These are phyloP conservation scores for Lactarius psammicola DNA, from an alignment of 768 basidiomycete genomes.

Conservation along the genomic window DNA sequence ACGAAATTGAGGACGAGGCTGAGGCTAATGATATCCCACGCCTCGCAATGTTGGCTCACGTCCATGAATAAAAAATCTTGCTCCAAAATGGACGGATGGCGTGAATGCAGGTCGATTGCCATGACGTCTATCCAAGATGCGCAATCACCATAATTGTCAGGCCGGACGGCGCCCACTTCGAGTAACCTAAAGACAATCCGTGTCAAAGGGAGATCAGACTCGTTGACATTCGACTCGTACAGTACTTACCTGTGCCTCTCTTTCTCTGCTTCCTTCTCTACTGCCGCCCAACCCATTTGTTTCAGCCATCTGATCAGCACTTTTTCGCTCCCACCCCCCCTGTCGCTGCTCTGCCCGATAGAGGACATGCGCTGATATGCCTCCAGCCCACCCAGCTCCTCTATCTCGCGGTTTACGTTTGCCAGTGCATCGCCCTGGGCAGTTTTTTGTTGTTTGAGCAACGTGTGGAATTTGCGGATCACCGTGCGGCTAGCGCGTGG, in stretches of 20 bases:
- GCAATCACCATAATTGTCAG: slow-evolving; percentile 72
- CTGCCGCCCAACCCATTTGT: slow-evolving; percentile 40
- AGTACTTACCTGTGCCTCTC: slow-evolving; percentile 41
- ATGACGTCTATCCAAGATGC: slow-evolving; percentile 67
- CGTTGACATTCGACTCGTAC: slow-evolving; percentile 4
- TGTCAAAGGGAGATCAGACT: not conserved
- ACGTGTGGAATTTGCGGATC: slow-evolving; percentile 78
- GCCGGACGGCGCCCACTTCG: slow-evolving; percentile 85
- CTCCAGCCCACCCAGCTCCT: slow-evolving; percentile 71
- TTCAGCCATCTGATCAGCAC: slow-evolving; percentile 75
- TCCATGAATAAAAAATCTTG: slow-evolving; percentile 82
- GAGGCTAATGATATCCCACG: slow-evolving; percentile 81
- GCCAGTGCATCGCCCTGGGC: slow-evolving; percentile 48
- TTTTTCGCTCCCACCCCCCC: slow-evolving; percentile 88
- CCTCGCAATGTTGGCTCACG: slow-evolving; percentile 43
- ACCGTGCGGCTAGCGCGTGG: slow-evolving; percentile 63
- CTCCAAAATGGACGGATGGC: slow-evolving; percentile 77
- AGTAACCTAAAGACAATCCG: slow-evolving; percentile 55
- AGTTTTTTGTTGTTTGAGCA: slow-evolving; percentile 66
- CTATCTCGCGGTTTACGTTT: slow-evolving; percentile 61
- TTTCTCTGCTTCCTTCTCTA: slow-evolving; percentile 27
- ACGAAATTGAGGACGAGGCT: slow-evolving; percentile 92
- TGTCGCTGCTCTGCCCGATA: slow-evolving; percentile 73
- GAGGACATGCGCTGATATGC: slow-evolving; percentile 81
- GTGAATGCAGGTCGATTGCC: slow-evolving; percentile 82